These are phyloP conservation scores for Pichia sp. DNA, from an alignment of 1,139 yeast species.

Conservation along the genomic window DNA sequence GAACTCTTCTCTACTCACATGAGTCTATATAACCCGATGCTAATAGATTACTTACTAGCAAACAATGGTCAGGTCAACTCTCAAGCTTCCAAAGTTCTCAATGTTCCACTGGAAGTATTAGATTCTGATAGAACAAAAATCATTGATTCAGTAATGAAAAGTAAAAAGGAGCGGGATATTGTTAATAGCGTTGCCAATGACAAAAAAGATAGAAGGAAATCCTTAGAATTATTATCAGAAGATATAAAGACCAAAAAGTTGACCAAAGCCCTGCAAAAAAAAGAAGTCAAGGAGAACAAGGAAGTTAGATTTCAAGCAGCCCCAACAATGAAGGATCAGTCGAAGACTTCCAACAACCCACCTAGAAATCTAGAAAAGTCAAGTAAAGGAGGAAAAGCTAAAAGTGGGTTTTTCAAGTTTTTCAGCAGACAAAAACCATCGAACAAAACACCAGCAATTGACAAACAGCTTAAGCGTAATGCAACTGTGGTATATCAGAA, in stretches of 20 bases:
- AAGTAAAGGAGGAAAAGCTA: neutral
- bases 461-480: constrained; percentile 1
- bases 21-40: constrained; percentile 22
- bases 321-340: neutral
- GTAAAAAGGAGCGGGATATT: constrained; percentile 7
- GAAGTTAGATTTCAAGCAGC: neutral
- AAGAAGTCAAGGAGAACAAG: neutral
- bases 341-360: neutral
- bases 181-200: constrained; percentile 2
- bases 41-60: constrained; percentile 15
- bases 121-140: neutral
- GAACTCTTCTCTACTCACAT: constrained; percentile 18
- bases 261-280: neutral
- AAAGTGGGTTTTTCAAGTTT: constrained; percentile 5
- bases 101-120: constrained; percentile 1
- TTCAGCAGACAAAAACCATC: constrained; percentile 7
- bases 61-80: constrained; percentile 18
- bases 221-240: constrained; percentile 9
- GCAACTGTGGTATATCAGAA: constrained; percentile 8
- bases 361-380: neutral
- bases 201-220: constrained; percentile 7
- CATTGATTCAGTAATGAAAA: neutral
- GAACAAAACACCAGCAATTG: neutral
- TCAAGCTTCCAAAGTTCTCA: constrained; percentile 6
- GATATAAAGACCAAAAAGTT: neutral